Evolutionary conservation across 176 grass and related monocot species (phyloP).

Genomic region (Miscanthus lutarioriparius): DNA sequence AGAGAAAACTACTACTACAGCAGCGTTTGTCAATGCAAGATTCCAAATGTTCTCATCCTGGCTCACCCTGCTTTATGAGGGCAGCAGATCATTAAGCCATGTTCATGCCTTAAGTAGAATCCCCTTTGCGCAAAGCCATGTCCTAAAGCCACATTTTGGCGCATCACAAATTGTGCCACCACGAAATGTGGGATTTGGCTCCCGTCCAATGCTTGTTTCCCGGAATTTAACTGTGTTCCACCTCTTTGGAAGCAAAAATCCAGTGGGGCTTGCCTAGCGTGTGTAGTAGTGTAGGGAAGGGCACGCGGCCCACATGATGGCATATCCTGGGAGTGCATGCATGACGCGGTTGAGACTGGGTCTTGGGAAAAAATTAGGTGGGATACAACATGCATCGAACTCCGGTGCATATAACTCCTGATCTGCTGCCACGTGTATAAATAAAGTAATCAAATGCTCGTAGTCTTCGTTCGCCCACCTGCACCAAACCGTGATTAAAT

Average conservation of each 20-base stretch:
- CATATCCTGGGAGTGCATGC: neutral
- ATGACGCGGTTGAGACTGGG: no score
- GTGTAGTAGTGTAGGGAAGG: neutral
- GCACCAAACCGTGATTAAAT: no score
- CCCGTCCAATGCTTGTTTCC: constrained; percentile 52
- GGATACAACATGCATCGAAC: no score
- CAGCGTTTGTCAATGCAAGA: constrained; percentile 42
- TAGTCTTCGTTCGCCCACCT: no score
- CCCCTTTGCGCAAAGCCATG: constrained; percentile 1
- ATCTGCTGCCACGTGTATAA: no score
- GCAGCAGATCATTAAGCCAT: constrained; percentile 48
- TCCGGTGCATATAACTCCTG: no score
- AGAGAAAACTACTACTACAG: neutral
- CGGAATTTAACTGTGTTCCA: constrained; percentile 38
- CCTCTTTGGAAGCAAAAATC: neutral
- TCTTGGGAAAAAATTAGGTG: no score
- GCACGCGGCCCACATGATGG: constrained; percentile 8
- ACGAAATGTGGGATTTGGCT: constrained; percentile 53
- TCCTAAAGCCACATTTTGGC: neutral
- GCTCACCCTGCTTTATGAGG: constrained; percentile 24
- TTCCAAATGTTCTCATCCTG: constrained; percentile 54
- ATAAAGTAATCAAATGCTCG: no score
- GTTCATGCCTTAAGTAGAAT: constrained; percentile 44
- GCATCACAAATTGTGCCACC: constrained; percentile 21
- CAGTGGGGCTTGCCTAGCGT: neutral